Evolutionary conservation across 225 moss, liverwort and hornwort species (phyloP).

Genomic region (Physcomitrium patens): DNA sequence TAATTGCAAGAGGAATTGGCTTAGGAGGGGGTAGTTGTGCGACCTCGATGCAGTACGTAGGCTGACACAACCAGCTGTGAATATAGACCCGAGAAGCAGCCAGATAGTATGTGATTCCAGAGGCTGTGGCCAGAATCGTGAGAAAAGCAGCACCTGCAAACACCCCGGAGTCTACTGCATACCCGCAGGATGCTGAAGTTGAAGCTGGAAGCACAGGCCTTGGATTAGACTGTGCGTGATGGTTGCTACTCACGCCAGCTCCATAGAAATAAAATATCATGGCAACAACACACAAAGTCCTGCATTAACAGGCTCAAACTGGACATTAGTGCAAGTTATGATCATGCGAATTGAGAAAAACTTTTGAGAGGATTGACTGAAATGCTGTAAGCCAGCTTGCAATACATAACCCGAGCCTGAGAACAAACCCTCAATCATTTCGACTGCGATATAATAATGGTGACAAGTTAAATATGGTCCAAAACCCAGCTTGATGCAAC

Average conservation of each 20-base stretch:
- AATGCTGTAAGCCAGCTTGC: too few species aligned
- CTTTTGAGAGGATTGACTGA: too few species aligned
- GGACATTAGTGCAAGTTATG: not conserved
- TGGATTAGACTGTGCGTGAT: conserved; percentile 25
- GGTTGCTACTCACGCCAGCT: conserved; percentile 46
- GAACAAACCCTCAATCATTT: too few species aligned
- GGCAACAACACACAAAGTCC: conserved; percentile 39
- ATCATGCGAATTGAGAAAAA: not conserved
- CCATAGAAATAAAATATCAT: conserved; percentile 42
- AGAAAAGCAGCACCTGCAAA: conserved; percentile 50
- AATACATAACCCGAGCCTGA: too few species aligned
- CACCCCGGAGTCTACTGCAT: conserved; percentile 51
- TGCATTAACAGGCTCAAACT: conserved; percentile 8
- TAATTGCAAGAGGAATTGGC: conserved; percentile 21
- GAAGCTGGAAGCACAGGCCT: conserved; percentile 37
- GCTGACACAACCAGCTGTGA: conserved; percentile 40
- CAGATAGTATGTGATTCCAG: conserved; percentile 46
- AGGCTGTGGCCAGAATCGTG: conserved; percentile 46
- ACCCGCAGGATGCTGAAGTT: conserved; percentile 50
- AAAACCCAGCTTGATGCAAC: too few species aligned
- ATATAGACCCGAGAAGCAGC: conserved; percentile 51
- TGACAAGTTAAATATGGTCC: too few species aligned
- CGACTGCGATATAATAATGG: too few species aligned
- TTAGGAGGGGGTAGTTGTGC: conserved; percentile 13
- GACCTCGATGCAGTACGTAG: conserved; percentile 30